Evolutionary conservation across 768 basidiomycete genomes (phyloP).

Genomic region (Saitozyma sp.): DNA sequence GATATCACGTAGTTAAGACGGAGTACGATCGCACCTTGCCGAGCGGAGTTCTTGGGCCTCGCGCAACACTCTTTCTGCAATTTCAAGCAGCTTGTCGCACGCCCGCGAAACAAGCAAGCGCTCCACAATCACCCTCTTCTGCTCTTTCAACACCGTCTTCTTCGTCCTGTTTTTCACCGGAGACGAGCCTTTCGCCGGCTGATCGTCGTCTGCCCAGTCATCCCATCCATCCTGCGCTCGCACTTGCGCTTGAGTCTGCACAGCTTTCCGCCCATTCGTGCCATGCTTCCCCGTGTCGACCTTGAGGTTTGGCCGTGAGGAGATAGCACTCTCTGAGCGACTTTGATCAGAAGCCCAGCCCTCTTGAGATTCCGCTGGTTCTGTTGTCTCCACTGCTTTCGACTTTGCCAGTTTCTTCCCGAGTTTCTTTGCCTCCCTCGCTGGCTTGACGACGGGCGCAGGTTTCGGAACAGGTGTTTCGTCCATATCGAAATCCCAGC

Average conservation of each 20-base stretch:
- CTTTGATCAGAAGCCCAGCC: conserved; percentile 7
- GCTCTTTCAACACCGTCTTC: conserved; percentile 18
- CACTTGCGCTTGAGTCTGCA: conserved; percentile 1
- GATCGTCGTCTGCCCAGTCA: conserved; percentile 22
- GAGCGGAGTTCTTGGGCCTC: conserved; percentile 58
- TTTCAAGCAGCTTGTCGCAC: conserved; percentile 30
- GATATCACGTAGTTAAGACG: not conserved
- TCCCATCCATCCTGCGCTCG: conserved; percentile 17
- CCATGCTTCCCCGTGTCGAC: too few relatives aligned
- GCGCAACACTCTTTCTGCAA: conserved; percentile 28
- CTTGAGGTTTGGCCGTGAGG: too few relatives aligned
- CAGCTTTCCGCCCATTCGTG: too few relatives aligned
- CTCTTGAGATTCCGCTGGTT: conserved; percentile 5
- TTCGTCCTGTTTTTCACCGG: not conserved
- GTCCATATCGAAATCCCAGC: conserved; percentile 72
- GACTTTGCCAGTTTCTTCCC: conserved; percentile 44
- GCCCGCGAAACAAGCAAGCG: conserved; percentile 34
- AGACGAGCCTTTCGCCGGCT: not conserved
- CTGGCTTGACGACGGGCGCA: conserved; percentile 61
- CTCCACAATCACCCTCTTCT: conserved; percentile 25
- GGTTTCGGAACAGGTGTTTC: conserved; percentile 52
- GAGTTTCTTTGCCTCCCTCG: conserved; percentile 62
- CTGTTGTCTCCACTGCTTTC: conserved; percentile 10
- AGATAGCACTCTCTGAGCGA: too few relatives aligned
- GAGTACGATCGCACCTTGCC: conserved; percentile 53